These are phyloP conservation scores for Daedaleopsis nitida DNA, from an alignment of 768 basidiomycete species.

Conservation along the genomic window DNA sequence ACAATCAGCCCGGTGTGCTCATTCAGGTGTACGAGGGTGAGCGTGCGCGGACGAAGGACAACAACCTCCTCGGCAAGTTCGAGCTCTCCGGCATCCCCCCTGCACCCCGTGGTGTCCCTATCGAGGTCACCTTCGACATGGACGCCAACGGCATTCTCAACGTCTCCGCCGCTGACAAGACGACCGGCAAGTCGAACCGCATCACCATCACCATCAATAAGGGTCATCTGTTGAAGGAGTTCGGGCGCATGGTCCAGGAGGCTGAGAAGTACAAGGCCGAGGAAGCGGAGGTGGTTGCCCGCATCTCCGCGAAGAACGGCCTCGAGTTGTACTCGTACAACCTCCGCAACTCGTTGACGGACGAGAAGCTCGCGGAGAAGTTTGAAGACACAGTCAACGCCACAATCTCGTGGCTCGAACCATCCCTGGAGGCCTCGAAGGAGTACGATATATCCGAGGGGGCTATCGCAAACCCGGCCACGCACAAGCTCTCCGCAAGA, in stretches of 20 bases:
- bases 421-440: too few species aligned
- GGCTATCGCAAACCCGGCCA: too few species aligned
- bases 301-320: constrained; percentile 85
- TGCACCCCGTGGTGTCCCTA: constrained; percentile 96
- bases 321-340: constrained; percentile 96
- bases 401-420: constrained; percentile 83
- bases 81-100: constrained; percentile 81
- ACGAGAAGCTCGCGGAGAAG: constrained; percentile 86
- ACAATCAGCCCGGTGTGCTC: constrained; percentile 84
- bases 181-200: constrained; percentile 92
- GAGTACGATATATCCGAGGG: too few species aligned
- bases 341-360: constrained; percentile 84
- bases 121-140: constrained; percentile 98
- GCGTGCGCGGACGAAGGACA: constrained; percentile 97
- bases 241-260: constrained; percentile 91
- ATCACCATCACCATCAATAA: constrained; percentile 97
- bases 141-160: constrained; percentile 96
- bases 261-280: constrained; percentile 46
- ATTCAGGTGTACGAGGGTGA: constrained; percentile 99
- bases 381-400: constrained; percentile 84
- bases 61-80: constrained; percentile 63
- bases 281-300: constrained; percentile 83
- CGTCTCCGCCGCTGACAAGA: constrained; percentile 94
- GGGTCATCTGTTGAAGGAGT: constrained; percentile 94
- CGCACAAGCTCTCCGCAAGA: too few species aligned